These are phyloP conservation scores for Mortierella claussenii DNA, from an alignment of 192 early-diverging fungal species.

Conservation along the genomic window DNA sequence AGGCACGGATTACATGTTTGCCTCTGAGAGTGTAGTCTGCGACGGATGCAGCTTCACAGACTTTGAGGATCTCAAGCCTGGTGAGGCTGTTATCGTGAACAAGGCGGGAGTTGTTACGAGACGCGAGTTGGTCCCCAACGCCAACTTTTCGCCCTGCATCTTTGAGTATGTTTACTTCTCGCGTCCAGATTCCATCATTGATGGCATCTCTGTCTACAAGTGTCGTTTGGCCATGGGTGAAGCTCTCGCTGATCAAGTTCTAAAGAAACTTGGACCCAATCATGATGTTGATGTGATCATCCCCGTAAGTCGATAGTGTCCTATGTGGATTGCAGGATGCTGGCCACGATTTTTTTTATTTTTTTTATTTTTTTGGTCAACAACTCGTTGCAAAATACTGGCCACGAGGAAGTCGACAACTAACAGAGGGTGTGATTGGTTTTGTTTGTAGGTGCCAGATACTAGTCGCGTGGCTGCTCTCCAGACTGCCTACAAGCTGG, in stretches of 20 bases:
- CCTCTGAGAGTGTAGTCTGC: conserved; percentile 96
- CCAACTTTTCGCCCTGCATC: conserved; percentile 89
- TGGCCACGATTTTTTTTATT: neutral
- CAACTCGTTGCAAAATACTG: too few species aligned
- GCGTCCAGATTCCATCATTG: conserved; percentile 97
- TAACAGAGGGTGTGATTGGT: too few species aligned
- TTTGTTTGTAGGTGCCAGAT: conserved; percentile 88
- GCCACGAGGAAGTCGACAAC: too few species aligned
- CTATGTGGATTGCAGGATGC: neutral
- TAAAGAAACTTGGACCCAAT: conserved; percentile 74
- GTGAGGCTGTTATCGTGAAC: conserved; percentile 95
- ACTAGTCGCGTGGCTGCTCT: conserved; percentile 95
- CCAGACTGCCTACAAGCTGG: conserved; percentile 90
- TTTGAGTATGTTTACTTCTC: conserved; percentile 99
- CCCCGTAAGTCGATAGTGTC: conserved; percentile 71
- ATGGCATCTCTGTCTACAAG: conserved; percentile 99
- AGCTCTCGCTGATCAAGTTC: conserved; percentile 88
- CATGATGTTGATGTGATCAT: conserved; percentile 98
- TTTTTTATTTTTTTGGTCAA: neutral
- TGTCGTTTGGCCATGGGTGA: conserved; percentile 98
- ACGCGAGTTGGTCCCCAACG: conserved; percentile 67
- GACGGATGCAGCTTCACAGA: conserved; percentile 92
- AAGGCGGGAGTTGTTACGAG: conserved; percentile 71
- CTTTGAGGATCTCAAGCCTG: conserved; percentile 90
- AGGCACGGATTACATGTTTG: conserved; percentile 97